Percentiles rank a stretch among this genome's conserved stretches.
phyloP scores from a whole-genome alignment of 106 monocot genomes.

The Xerophyta viscosa region DNA sequence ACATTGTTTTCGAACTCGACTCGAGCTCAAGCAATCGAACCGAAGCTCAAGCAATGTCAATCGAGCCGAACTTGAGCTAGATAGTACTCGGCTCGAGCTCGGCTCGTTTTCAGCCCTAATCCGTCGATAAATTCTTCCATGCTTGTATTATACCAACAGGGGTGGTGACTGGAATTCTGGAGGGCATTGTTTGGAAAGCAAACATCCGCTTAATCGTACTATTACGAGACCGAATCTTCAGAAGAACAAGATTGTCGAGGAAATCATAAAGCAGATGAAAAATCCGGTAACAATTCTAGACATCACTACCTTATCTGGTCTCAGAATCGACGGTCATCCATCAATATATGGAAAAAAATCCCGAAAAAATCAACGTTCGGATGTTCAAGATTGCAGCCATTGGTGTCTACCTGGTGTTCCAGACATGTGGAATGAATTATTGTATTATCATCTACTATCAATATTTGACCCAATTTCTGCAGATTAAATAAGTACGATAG shows the following conservation, averaged over 20 bases:
- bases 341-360: slow-evolving; percentile 53
- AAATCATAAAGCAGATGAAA: slow-evolving; percentile 62
- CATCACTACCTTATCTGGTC: slow-evolving; percentile 61
- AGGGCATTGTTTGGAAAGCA: slow-evolving; percentile 80
- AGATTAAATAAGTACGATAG: no score
- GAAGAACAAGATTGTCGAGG: slow-evolving; percentile 53
- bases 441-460: slow-evolving; percentile 50
- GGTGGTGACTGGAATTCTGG: slow-evolving; percentile 96
- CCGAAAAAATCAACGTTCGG: slow-evolving; percentile 1
- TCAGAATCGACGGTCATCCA: slow-evolving; percentile 85
- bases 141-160: no score
- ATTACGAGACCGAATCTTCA: slow-evolving; percentile 16
- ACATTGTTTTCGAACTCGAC: no score
- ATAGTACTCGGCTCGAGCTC: no score
- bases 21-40: no score
- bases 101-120: no score
- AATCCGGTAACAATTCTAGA: slow-evolving; percentile 71
- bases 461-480: slow-evolving; percentile 4
- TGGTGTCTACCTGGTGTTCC: slow-evolving; percentile 98
- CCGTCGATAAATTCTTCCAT: no score
- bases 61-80: no score
- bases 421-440: slow-evolving; percentile 82
- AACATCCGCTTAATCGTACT: slow-evolving; percentile 32
- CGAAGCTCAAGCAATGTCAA: no score
- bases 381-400: slow-evolving; percentile 80